Evolutionary conservation across 352 stramenopile genomes (phyloP), one percentile per base, ranked within the genome.

Genomic region (Globisporangium echinulatum): DNA sequence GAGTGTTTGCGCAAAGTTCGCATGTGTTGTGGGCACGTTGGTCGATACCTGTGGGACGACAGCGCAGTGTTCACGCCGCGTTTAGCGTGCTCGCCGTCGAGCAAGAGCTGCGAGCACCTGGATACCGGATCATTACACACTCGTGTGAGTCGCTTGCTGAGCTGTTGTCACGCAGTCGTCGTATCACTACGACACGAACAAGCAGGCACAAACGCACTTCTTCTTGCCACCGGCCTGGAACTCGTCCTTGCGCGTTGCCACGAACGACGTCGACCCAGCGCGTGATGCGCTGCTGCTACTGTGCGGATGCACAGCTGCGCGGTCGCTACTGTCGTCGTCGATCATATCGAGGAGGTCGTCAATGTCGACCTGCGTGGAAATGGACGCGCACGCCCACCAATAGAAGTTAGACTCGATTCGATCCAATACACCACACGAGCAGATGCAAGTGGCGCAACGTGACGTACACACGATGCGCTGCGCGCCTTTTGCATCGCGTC

Each of bases 281-380:
- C 36, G 10, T 25, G 52, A 47, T 5, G 39, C 8, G 5, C 46
- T 50, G n/a, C 7, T 46, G 5, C 38, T 17, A 38, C 7, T 50
- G 25, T 61, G 68, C 19, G 79, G 71, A 42, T 85, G 68, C 10
- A 79, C 56, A 13, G 50, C 54, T 14, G 59, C 63, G 46, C 57
- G 61, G 25, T 69, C 72, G 46, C 80, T 73, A 42, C 83, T 71
- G 33, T 79, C 72, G 33, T 74, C 69, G 46, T 67, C 64, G 6
- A 90, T 69, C 74, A 91, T 81, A 52, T 86, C 71, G 14, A 93
- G 67, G 11, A 93, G 55, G 51, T 91, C 79, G 52, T 93, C 78
- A n/a, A 93, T 73, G 40, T 88, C 78, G 25, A 71, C 78, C 63
- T 88, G 67, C 43, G 25, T 33, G 25, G 25, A 33, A 33, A 33